These are phyloP conservation scores for Gastrodia elata DNA, from an alignment of 106 monocot genomes.

Conservation along the genomic window DNA sequence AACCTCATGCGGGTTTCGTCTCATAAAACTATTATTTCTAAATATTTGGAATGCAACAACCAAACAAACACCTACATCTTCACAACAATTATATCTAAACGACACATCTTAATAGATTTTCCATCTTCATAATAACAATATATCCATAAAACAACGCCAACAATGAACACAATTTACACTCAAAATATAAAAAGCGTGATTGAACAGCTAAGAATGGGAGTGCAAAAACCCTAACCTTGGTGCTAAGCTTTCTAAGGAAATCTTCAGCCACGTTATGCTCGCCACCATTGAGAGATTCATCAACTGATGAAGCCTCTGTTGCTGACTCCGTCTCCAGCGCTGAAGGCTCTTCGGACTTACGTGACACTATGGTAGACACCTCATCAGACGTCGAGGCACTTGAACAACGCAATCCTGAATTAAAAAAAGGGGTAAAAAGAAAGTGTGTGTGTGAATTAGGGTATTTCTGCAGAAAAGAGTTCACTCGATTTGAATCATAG, in stretches of 20 bases:
- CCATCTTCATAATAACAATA: background rate
- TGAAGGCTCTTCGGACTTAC: background rate
- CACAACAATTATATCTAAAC: background rate
- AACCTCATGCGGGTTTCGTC: no score
- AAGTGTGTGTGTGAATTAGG: background rate
- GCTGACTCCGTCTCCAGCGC: background rate
- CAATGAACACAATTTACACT: background rate
- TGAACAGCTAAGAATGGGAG: background rate
- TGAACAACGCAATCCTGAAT: background rate
- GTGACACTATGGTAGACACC: background rate
- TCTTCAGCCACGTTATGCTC: background rate
- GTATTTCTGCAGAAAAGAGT: background rate
- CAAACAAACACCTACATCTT: no score
- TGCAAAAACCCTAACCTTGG: background rate
- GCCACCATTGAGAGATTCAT: background rate
- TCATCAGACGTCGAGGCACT: background rate
- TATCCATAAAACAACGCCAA: background rate
- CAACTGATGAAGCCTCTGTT: background rate
- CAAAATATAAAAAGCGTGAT: background rate
- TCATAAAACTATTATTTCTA: background rate
- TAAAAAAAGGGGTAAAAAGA: background rate
- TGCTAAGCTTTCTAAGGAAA: constrained; percentile 1
- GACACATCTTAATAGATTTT: background rate
- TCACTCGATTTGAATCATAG: background rate
- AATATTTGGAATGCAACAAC: background rate